Conservation (phyloP, 1,284 basidiomycete species). For the Cutaneotrichosporon sp. region DNA sequence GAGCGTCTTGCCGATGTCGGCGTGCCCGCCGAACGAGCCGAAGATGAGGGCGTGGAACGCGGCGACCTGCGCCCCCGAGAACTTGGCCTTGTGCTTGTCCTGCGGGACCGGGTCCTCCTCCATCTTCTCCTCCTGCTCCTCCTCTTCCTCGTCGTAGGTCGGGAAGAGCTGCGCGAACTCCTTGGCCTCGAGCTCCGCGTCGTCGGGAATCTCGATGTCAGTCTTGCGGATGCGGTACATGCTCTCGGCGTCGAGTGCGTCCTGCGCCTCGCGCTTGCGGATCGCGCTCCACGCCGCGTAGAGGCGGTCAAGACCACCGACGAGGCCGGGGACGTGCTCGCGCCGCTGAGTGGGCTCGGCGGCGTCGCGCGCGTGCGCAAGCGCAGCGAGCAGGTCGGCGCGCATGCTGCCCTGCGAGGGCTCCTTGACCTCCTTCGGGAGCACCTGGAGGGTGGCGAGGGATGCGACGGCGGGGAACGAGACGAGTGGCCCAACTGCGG, state of each 20-base stretch:
- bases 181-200: conserved; percentile 73
- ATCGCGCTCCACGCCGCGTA: conserved; percentile 82
- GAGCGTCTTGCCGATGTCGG: conserved; percentile 16
- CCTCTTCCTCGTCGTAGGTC: conserved; percentile 65
- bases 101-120: conserved; percentile 22
- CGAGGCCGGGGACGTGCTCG: conserved; percentile 46
- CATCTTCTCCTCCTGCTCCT: conserved; percentile 20
- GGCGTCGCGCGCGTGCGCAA: conserved; percentile 59
- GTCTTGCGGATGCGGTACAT: conserved; percentile 74
- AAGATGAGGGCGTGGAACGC: conserved; percentile 37
- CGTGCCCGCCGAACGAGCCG: conserved; percentile 24
- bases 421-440: conserved; percentile 27
- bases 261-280: conserved; percentile 67
- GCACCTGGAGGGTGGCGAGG: conserved; percentile 58
- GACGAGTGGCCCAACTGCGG: conserved; percentile 39
- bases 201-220: conserved; percentile 64
- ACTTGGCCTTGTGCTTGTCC: conserved; percentile 27
- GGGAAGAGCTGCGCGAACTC: conserved; percentile 85
- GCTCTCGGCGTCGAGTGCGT: conserved; percentile 66
- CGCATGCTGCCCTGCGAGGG: conserved; percentile 22
- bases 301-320: conserved; percentile 68
- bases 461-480: conserved; percentile 54
- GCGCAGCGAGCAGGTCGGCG: conserved; percentile 56
- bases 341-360: conserved; percentile 29
- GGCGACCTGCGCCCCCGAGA: conserved; percentile 26